A percentile compares a stretch with the other conserved stretches of the same genome.
phyloP scores from a whole-genome alignment of 2,329 filamentous ascomycete species.

The Fusarium cyanostomum region DNA sequence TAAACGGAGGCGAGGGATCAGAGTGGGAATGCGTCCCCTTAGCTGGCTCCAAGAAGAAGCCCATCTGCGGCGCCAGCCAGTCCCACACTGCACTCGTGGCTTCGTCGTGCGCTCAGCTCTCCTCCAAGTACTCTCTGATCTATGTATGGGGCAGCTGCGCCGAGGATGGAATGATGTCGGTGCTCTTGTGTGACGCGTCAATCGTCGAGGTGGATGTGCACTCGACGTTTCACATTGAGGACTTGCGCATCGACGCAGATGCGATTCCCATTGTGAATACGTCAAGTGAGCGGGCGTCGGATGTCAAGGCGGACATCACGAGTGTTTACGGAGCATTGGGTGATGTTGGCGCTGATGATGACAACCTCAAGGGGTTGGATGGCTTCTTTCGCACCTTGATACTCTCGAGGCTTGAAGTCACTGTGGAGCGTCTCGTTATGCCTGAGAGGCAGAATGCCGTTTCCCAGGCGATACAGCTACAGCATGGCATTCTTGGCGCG shows the following conservation, averaged over 20 bases:
- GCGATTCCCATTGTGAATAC: constrained; percentile 33
- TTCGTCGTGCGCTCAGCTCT: constrained; percentile 35
- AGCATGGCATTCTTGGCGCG: constrained; percentile 42
- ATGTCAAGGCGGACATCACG: constrained; percentile 26
- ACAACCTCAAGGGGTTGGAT: constrained; percentile 36
- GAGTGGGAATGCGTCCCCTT: constrained; percentile 33
- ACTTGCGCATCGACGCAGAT: constrained; percentile 34
- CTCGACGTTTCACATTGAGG: constrained; percentile 39
- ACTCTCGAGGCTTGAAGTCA: constrained; percentile 36
- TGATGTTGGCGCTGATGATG: constrained; percentile 25
- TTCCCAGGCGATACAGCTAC: constrained; percentile 31
- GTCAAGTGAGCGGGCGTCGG: constrained; percentile 21
- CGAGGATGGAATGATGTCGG: constrained; percentile 26
- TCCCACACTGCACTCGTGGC: constrained; percentile 36
- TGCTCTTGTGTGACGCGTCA: constrained; percentile 41
- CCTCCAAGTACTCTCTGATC: constrained; percentile 29
- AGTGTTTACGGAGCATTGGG: constrained; percentile 33
- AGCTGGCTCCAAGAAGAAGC: constrained; percentile 22
- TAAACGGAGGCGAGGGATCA: constrained; percentile 21
- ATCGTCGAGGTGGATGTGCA: constrained; percentile 34
- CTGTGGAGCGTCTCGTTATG: constrained; percentile 33
- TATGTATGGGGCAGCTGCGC: constrained; percentile 44
- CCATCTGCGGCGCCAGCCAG: constrained; percentile 28
- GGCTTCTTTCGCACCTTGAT: constrained; percentile 43
- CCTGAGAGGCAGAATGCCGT: constrained; percentile 38